phyloP scores from a whole-genome alignment of 225 moss, liverwort and hornwort genomes.

The Polytrichum commune region DNA sequence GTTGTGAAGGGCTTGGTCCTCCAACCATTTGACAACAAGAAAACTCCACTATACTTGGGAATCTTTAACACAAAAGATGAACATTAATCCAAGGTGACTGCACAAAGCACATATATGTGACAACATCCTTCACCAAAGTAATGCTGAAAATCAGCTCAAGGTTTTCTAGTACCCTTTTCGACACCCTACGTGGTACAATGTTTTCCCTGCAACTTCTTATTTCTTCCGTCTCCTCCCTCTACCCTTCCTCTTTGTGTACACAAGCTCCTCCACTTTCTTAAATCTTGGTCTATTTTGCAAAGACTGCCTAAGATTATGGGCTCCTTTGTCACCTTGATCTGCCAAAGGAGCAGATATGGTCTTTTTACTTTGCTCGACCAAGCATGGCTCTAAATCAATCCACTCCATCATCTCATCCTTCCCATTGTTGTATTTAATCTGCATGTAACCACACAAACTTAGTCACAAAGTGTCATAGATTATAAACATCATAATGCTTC shows the following conservation, averaged over 20 bases:
- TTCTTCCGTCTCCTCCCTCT: constrained; percentile 3
- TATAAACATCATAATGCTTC: too few relatives aligned
- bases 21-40: too few relatives aligned
- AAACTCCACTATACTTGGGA: too few relatives aligned
- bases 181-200: too few relatives aligned
- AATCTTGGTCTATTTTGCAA: constrained; percentile 22
- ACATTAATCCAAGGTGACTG: too few relatives aligned
- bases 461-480: too few relatives aligned
- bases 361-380: constrained; percentile 10
- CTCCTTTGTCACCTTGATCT: neutral
- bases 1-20: too few relatives aligned
- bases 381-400: constrained; percentile 39
- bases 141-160: too few relatives aligned
- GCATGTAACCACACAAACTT: constrained; percentile 1
- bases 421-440: constrained; percentile 42
- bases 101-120: too few relatives aligned
- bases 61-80: too few relatives aligned
- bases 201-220: neutral
- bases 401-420: constrained; percentile 42
- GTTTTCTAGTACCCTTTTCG: too few relatives aligned
- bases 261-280: constrained; percentile 34
- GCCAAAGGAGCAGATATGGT: neutral
- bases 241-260: constrained; percentile 18
- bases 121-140: too few relatives aligned
- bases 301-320: neutral